Evolutionary conservation across 805 yeast species (phyloP), one percentile per base, ranked within the genome.

Genomic region (Kuraishia cidri): DNA sequence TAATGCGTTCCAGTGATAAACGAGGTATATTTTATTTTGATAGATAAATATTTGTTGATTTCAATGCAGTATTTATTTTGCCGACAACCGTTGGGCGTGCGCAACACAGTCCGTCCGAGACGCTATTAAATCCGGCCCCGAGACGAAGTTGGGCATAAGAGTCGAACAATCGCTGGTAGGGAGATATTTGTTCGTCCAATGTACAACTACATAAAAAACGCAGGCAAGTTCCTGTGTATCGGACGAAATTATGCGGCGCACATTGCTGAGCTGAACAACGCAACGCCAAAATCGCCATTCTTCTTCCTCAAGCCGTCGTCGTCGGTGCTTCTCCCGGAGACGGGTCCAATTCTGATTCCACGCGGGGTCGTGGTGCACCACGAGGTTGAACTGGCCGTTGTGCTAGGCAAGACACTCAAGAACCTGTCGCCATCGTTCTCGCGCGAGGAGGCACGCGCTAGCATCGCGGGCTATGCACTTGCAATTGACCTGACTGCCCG

Each of bases 231-330:
- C 48, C 71, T 92, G 12, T 92, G 98, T 57, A 90, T 92, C 43
- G 99, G 98, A 29, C 79, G 98, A 47, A 92, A 92, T 58, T 92
- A 87, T 53, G 94, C 86, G n/a, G 97, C 95, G 14, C 99, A 92
- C 48, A 84, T 87, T 51, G 72, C 80, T 40, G 99, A 92, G 55
- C 64, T 92, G 37, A 81, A 84, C 64, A 92, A 88, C 52, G 57
- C 72, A 16, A 67, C 72, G 14, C 97, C 99, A 2, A 62, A 66
- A 23, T 84, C 78, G 49, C 99, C 99, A 3, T 90, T 92, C 46
- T 92, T 80, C 66, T 92, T 92, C 54, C 60, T 88, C 42, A 92
- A 92, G 58, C 98, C 99, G 8, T 63, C 82, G 3, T 79, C 94
- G 4, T 68, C 94, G 5, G 67, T 87, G 15, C 65, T 92, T 31